Percentiles rank a stretch among this genome's conserved stretches.
These are phyloP conservation scores for Fusarium albidum DNA, from an alignment of 2,329 filamentous ascomycete species.

Conservation along the genomic window DNA sequence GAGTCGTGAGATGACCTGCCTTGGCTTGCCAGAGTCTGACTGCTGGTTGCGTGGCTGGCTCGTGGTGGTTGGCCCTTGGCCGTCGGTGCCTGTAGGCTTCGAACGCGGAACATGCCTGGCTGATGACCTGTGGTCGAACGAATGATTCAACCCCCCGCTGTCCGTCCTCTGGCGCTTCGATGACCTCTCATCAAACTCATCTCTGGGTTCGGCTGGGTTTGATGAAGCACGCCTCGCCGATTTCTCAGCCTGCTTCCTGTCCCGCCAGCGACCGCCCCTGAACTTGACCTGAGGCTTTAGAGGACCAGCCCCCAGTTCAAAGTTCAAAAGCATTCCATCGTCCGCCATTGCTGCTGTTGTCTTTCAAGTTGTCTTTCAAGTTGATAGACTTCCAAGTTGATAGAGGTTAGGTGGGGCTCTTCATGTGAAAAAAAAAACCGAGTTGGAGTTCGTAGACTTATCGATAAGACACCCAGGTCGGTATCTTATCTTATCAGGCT, in stretches of 20 bases:
- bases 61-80: slow-evolving; percentile 18
- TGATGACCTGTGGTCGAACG: slow-evolving; percentile 25
- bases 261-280: slow-evolving; percentile 93
- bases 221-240: slow-evolving; percentile 42
- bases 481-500: slow-evolving; percentile 21
- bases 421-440: slow-evolving; percentile 28
- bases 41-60: slow-evolving; percentile 35
- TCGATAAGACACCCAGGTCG: slow-evolving; percentile 35
- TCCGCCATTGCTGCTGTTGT: slow-evolving; percentile 74
- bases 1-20: slow-evolving; percentile 84
- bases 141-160: slow-evolving; percentile 20
- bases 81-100: slow-evolving; percentile 23
- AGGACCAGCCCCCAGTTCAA: slow-evolving; percentile 76
- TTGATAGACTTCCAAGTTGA: slow-evolving; percentile 24
- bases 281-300: slow-evolving; percentile 71
- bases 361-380: too few species aligned
- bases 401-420: slow-evolving; percentile 35
- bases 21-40: slow-evolving; percentile 34
- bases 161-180: slow-evolving; percentile 56
- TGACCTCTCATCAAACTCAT: slow-evolving; percentile 45
- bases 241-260: slow-evolving; percentile 74
- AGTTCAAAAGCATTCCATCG: slow-evolving; percentile 94
- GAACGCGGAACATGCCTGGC: slow-evolving; percentile 20
- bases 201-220: slow-evolving; percentile 29
- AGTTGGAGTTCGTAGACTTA: slow-evolving; percentile 16